Conservation (phyloP, 2,329 filamentous ascomycete genomes). For the Aspergillus fijiensis region DNA sequence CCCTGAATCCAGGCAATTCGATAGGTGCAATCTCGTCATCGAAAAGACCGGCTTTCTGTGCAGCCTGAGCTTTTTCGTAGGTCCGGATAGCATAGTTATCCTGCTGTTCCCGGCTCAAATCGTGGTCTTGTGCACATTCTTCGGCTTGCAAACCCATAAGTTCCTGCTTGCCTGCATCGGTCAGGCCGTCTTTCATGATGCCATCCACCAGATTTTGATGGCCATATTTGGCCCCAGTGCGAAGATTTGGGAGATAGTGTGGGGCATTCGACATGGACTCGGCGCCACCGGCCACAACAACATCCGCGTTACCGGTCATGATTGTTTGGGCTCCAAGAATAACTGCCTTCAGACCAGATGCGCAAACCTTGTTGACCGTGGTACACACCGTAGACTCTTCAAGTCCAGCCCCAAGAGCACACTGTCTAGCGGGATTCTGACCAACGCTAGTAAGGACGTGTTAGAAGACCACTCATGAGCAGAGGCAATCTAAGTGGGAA, state of each 20-base stretch:
- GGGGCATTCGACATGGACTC: slow-evolving; percentile 99
- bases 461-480: slow-evolving; percentile 8
- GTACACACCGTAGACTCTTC: slow-evolving; percentile 77
- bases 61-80: slow-evolving; percentile 89
- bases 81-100: slow-evolving; percentile 94
- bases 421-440: slow-evolving; percentile 94
- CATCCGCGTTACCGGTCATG: slow-evolving; percentile 88
- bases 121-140: slow-evolving; percentile 84
- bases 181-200: slow-evolving; percentile 90
- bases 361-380: slow-evolving; percentile 98
- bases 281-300: slow-evolving; percentile 89
- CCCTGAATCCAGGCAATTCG: slow-evolving; percentile 81
- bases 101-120: slow-evolving; percentile 78
- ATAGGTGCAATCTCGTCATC: slow-evolving; percentile 83
- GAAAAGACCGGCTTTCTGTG: slow-evolving; percentile 79
- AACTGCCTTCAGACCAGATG: slow-evolving; percentile 89
- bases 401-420: slow-evolving; percentile 84
- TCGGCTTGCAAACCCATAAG: slow-evolving; percentile 95
- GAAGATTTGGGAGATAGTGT: slow-evolving; percentile 87
- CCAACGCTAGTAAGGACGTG: slow-evolving; percentile 64
- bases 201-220: slow-evolving; percentile 86
- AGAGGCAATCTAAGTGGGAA: background rate
- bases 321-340: slow-evolving; percentile 95
- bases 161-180: slow-evolving; percentile 85
- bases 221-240: slow-evolving; percentile 89